Percentiles rank a stretch among this genome's conserved stretches.
Conservation (phyloP, 495 filamentous ascomycete genomes). For the Pseudotulostoma volvatum region DNA sequence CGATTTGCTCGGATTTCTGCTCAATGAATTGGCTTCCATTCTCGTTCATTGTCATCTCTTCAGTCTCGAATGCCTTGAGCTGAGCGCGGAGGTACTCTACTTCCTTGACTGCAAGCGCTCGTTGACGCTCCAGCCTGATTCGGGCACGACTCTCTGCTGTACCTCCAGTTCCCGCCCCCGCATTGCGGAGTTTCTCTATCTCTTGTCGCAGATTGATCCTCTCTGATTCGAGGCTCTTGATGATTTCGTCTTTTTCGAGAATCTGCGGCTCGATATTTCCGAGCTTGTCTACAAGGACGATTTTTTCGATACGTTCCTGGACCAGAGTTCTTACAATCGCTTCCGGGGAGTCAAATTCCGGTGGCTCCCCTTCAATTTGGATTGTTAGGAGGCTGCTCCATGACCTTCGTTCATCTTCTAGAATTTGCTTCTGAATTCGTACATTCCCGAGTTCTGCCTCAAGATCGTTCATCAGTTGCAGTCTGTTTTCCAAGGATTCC, state of each 20-base stretch:
- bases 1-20: conserved; percentile 57
- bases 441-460: conserved; percentile 61
- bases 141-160: conserved; percentile 38
- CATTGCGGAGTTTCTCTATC: conserved; percentile 47
- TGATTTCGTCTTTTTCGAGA: conserved; percentile 59
- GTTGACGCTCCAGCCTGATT: conserved; percentile 68
- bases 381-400: conserved; percentile 84
- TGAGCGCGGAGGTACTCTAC: conserved; percentile 88
- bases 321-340: conserved; percentile 70
- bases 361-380: conserved; percentile 43
- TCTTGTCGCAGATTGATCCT: conserved; percentile 42
- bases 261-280: conserved; percentile 68
- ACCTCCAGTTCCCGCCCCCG: conserved; percentile 17
- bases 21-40: conserved; percentile 53
- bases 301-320: conserved; percentile 64
- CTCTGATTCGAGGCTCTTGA: conserved; percentile 55
- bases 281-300: conserved; percentile 57
- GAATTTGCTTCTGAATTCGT: conserved; percentile 62
- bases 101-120: conserved; percentile 72
- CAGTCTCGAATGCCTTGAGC: conserved; percentile 75
- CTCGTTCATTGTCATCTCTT: conserved; percentile 70
- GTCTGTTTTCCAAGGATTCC: conserved; percentile 55
- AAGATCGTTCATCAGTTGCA: conserved; percentile 59
- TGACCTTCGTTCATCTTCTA: conserved; percentile 73
- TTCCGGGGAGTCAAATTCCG: conserved; percentile 77